Evolutionary conservation across 257 asterid genomes (phyloP).

Genomic region (Oldenlandia corymbosa): DNA sequence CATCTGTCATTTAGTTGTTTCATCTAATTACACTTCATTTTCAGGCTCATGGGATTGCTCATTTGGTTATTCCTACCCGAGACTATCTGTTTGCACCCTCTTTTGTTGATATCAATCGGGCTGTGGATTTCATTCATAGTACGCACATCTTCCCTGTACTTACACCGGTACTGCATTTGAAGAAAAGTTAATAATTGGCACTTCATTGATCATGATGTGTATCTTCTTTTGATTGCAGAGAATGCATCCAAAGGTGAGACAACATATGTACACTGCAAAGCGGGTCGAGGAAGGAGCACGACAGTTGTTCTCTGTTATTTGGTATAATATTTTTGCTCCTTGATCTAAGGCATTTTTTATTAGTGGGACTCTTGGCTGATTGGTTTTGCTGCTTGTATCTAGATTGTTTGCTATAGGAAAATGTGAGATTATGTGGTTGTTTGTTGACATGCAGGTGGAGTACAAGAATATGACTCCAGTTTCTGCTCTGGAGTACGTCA

Average conservation of each 20-base stretch:
- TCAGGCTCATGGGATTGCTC: conserved; percentile 86
- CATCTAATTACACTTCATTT: conserved; percentile 17
- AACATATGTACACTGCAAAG: conserved; percentile 91
- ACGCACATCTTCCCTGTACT: conserved; percentile 15
- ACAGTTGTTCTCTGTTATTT: conserved; percentile 87
- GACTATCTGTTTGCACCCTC: conserved; percentile 97
- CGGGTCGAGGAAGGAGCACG: conserved; percentile 97
- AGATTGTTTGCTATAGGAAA: neutral
- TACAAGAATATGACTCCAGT: conserved; percentile 78
- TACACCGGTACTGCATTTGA: too few species aligned
- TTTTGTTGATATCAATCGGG: conserved; percentile 64
- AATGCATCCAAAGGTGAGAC: conserved; percentile 57
- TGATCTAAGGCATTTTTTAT: neutral
- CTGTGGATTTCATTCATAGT: conserved; percentile 87
- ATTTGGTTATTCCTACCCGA: conserved; percentile 89
- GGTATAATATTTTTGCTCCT: conserved; percentile 28
- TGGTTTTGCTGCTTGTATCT: neutral
- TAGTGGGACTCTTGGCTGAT: neutral
- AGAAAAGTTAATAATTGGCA: neutral
- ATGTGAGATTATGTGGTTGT: neutral
- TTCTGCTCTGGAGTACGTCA: conserved; percentile 76
- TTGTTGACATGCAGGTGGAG: conserved; percentile 52
- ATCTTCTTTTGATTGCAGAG: conserved; percentile 36
- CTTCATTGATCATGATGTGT: neutral
- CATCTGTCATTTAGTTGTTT: neutral